These are phyloP conservation scores for Stropharia rugosoannulata DNA, from an alignment of 768 basidiomycete species.

Conservation along the genomic window DNA sequence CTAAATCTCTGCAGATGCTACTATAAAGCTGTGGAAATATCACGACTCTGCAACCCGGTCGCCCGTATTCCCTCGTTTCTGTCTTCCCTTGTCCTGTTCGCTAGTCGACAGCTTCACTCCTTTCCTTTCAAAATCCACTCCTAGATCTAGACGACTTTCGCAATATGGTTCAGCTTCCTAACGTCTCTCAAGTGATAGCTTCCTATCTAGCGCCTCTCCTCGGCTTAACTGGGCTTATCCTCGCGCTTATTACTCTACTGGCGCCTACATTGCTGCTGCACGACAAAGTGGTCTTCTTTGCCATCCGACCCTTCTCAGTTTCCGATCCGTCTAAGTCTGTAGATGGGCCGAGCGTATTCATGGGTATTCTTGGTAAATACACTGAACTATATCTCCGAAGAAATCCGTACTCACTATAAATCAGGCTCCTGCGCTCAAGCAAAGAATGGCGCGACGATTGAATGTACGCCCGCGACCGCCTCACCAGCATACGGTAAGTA, in stretches of 20 bases:
- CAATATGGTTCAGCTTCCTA: slow-evolving; percentile 49
- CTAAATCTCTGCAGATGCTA: neutral
- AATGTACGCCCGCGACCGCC: slow-evolving; percentile 55
- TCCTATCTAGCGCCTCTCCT: slow-evolving; percentile 69
- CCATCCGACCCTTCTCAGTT: slow-evolving; percentile 55
- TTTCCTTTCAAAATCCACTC: slow-evolving; percentile 9
- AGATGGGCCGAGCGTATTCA: slow-evolving; percentile 68
- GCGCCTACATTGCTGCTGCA: slow-evolving; percentile 63
- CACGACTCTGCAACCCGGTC: slow-evolving; percentile 1
- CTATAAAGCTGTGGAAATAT: slow-evolving; percentile 10
- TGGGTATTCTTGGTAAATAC: slow-evolving; percentile 64
- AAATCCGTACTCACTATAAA: neutral
- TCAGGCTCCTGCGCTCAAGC: slow-evolving; percentile 68
- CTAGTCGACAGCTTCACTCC: slow-evolving; percentile 20
- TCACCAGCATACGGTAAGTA: slow-evolving; percentile 62
- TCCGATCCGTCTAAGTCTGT: slow-evolving; percentile 29
- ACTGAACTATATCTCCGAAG: no score
- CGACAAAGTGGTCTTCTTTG: slow-evolving; percentile 61
- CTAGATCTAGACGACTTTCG: slow-evolving; percentile 12
- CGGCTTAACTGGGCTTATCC: slow-evolving; percentile 62
- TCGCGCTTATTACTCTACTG: slow-evolving; percentile 67
- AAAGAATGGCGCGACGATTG: slow-evolving; percentile 45
- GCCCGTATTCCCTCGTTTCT: slow-evolving; percentile 6
- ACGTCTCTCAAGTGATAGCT: slow-evolving; percentile 65
- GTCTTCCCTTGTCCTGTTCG: slow-evolving; percentile 13